Conservation (phyloP, 164 flowering plant genomes). For the Liquidambar formosana region DNA sequence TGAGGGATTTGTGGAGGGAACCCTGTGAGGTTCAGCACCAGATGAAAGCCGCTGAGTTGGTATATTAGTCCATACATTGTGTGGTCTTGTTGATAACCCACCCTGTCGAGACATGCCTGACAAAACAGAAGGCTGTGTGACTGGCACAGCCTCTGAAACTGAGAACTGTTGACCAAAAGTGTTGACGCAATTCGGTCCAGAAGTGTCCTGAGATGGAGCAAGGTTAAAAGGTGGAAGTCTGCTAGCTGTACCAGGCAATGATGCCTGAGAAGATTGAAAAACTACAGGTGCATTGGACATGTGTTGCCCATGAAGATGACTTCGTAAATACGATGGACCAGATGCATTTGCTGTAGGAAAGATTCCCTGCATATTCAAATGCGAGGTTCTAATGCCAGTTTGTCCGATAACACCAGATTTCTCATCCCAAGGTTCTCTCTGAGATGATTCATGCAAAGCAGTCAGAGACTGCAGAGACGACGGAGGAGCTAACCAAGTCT, state of each 20-base stretch:
- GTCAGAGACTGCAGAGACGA: neutral
- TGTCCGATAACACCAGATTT: neutral
- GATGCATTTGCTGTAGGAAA: constrained; percentile 13
- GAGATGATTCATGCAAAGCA: neutral
- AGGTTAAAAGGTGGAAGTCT: constrained; percentile 9
- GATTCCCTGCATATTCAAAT: constrained; percentile 23
- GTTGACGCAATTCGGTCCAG: constrained; percentile 4
- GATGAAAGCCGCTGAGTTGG: constrained; percentile 15
- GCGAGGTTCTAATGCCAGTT: neutral
- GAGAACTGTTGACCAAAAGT: constrained; percentile 20
- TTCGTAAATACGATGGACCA: constrained; percentile 12
- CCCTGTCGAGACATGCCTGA: constrained; percentile 13
- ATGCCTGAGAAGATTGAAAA: constrained; percentile 13
- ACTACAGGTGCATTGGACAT: constrained; percentile 12
- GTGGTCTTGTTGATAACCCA: constrained; percentile 13
- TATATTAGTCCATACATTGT: constrained; percentile 14
- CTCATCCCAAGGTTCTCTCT: neutral
- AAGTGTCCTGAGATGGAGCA: constrained; percentile 16
- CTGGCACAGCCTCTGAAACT: constrained; percentile 12
- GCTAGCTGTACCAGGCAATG: constrained; percentile 8
- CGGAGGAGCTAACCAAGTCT: constrained; percentile 6
- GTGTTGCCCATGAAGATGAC: constrained; percentile 25
- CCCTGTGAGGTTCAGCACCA: constrained; percentile 13
- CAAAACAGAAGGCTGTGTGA: constrained; percentile 6
- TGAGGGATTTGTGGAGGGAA: constrained; percentile 17